These are phyloP conservation scores for Leccinum aurantiacum DNA, from an alignment of 768 basidiomycete genomes.

Conservation along the genomic window DNA sequence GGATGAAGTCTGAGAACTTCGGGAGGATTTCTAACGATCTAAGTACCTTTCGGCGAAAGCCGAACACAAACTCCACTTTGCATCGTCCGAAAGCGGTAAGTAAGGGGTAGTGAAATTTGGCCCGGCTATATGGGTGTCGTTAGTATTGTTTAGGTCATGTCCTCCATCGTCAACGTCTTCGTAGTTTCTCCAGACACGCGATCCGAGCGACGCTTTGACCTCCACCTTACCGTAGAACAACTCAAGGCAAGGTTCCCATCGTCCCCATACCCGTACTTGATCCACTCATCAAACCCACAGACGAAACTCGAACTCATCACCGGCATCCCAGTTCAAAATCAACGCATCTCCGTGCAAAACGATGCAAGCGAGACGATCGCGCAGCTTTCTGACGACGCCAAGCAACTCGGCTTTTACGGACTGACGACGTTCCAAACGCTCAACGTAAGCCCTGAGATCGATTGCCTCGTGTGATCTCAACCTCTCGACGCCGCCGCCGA, in stretches of 20 bases:
- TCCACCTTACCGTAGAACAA: conserved; percentile 67
- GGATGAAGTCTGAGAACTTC: too few species aligned
- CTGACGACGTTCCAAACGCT: conserved; percentile 76
- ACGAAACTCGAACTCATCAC: conserved; percentile 86
- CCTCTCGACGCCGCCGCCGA: not conserved
- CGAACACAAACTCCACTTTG: too few species aligned
- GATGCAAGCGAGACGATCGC: conserved; percentile 53
- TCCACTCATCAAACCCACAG: conserved; percentile 36
- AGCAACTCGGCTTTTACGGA: conserved; percentile 73
- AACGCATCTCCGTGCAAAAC: conserved; percentile 62
- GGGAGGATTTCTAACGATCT: too few species aligned
- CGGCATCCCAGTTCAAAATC: conserved; percentile 78
- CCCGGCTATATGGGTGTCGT: too few species aligned
- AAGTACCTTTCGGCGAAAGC: too few species aligned
- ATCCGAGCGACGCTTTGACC: conserved; percentile 84
- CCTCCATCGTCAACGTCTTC: conserved; percentile 61
- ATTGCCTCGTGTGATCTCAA: not conserved
- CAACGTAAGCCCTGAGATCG: conserved; percentile 51
- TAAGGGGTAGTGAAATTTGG: too few species aligned
- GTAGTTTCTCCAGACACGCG: conserved; percentile 86
- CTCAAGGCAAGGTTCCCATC: conserved; percentile 83
- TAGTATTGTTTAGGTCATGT: conserved; percentile 29
- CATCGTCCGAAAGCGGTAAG: too few species aligned
- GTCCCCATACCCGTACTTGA: not conserved
- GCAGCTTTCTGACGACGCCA: conserved; percentile 62